Percentiles rank a stretch among this genome's conserved stretches.
These are phyloP conservation scores for Hansenula sp. DNA, from an alignment of 1,139 yeast species.

Conservation along the genomic window DNA sequence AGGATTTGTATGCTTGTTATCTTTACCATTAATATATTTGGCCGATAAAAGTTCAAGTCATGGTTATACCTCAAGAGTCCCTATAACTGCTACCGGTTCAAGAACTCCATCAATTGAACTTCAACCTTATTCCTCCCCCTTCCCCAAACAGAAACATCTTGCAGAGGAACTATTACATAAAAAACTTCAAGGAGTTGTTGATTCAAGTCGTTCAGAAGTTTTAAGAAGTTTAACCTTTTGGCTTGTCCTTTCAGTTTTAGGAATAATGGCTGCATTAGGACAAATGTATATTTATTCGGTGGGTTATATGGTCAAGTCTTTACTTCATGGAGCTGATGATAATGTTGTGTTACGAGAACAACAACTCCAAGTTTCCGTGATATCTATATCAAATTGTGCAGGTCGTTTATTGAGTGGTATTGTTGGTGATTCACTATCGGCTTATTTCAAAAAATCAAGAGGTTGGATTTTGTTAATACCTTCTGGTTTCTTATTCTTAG, in stretches of 20 bases:
- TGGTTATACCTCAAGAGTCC: slow-evolving; percentile 2
- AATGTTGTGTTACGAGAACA: slow-evolving; percentile 42
- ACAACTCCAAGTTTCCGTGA: slow-evolving; percentile 52
- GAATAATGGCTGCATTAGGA: slow-evolving; percentile 52
- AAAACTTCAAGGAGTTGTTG: slow-evolving; percentile 9
- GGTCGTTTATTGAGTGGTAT: slow-evolving; percentile 53
- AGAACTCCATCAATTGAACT: slow-evolving; percentile 13
- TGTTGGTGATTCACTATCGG: slow-evolving; percentile 46
- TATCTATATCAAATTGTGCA: slow-evolving; percentile 50
- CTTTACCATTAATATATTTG: slow-evolving; percentile 45
- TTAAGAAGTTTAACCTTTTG: slow-evolving; percentile 40
- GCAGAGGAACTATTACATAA: slow-evolving; percentile 9
- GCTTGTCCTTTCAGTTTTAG: slow-evolving; percentile 43
- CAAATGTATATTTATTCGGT: slow-evolving; percentile 63
- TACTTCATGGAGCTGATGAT: slow-evolving; percentile 27
- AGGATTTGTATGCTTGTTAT: slow-evolving; percentile 33
- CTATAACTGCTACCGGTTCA: slow-evolving; percentile 3
- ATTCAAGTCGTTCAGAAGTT: slow-evolving; percentile 19
- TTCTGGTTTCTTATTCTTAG: slow-evolving; percentile 23
- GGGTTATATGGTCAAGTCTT: slow-evolving; percentile 56
- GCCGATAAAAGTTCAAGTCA: slow-evolving; percentile 30
- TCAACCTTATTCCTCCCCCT: slow-evolving; percentile 7
- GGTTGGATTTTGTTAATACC: slow-evolving; percentile 46
- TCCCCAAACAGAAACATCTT: slow-evolving; percentile 4
- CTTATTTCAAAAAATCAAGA: slow-evolving; percentile 39